Base-by-base conservation (phyloP, 768 basidiomycete genomes). In the Rhizopogon roseolus region DNA sequence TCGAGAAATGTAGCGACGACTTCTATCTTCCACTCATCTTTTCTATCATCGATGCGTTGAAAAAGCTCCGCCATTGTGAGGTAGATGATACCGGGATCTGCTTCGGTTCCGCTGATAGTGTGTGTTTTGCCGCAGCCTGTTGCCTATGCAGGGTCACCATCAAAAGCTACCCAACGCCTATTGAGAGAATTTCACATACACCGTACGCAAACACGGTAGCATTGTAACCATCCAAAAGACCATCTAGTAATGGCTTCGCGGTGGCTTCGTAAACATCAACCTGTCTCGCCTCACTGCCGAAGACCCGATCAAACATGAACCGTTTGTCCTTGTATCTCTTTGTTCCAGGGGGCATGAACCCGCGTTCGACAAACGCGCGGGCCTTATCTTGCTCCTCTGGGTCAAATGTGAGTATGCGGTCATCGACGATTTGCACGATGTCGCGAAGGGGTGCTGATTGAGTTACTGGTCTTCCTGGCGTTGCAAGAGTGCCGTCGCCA, bases 121-220 rank as follows among this genome's bases (percentile, higher is more conserved):
- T 98, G 95, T 5, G 97, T 99, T 72, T 99, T 99, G 59, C 97
- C 97, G 67, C 97, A 98, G n/a, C 97, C 97, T n/a, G 97, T 98
- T 22, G 97, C 97, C 97, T 98, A 64, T 54, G 45, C 41, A 57
- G 50, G 22, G 3, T 22, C 45, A 59, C 63, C 51, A 48, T 58
- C 44, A 28, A 59, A 28, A 52, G 50, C 25, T 49, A 45, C 49
- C 46, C 27, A 54, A 28, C 19, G 32, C 29, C 17, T 14, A 25
- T 49, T 25, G 51, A 17, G 38, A 37, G 8, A 46, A 54, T 49
- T 49, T 38, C 39, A 76, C 90, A 68, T 70, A 98, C 97, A 37
- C 97, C 97, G 68, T 99, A 99, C 4, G 97, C 97, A 75, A 99
- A 98, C 8, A 98, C 90, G 10, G 97, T 99, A 41, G 94, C 89